Conservation (phyloP, 495 filamentous ascomycete genomes). For the Hypoxylon rickii region DNA sequence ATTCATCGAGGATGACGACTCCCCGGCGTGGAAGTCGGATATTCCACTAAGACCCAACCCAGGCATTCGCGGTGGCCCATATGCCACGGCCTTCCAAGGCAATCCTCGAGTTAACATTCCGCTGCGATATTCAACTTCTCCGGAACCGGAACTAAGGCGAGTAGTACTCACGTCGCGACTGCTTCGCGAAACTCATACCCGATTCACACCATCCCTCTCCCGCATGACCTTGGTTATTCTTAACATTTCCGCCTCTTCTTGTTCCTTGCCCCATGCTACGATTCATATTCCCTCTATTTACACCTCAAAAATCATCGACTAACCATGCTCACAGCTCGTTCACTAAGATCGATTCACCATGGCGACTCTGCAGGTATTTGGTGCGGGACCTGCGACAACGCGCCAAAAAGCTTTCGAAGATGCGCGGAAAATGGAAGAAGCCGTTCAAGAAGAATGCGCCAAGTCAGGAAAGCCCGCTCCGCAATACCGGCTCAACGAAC, state of each 20-base stretch:
- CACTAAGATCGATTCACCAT: conserved; percentile 32
- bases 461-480: conserved; percentile 54
- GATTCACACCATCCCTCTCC: too few relatives aligned
- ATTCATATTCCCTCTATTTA: not conserved
- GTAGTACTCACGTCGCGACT: not conserved
- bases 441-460: conserved; percentile 52
- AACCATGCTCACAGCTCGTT: conserved; percentile 1
- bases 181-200: too few relatives aligned
- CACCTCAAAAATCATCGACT: not conserved
- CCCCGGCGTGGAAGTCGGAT: conserved; percentile 3
- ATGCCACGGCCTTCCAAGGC: conserved; percentile 7
- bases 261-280: not conserved
- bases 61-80: conserved; percentile 27
- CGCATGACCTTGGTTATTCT: too few relatives aligned
- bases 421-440: conserved; percentile 57
- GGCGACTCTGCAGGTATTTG: conserved; percentile 48
- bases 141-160: conserved; percentile 9
- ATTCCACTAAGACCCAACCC: conserved; percentile 14
- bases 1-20: conserved; percentile 3
- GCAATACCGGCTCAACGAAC: conserved; percentile 77
- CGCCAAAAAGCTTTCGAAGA: conserved; percentile 59
- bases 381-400: conserved; percentile 42
- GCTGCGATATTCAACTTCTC: not conserved
- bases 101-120: conserved; percentile 4
- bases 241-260: not conserved